Evolutionary conservation across 768 basidiomycete species (phyloP).

Genomic region (Trametes villosa): DNA sequence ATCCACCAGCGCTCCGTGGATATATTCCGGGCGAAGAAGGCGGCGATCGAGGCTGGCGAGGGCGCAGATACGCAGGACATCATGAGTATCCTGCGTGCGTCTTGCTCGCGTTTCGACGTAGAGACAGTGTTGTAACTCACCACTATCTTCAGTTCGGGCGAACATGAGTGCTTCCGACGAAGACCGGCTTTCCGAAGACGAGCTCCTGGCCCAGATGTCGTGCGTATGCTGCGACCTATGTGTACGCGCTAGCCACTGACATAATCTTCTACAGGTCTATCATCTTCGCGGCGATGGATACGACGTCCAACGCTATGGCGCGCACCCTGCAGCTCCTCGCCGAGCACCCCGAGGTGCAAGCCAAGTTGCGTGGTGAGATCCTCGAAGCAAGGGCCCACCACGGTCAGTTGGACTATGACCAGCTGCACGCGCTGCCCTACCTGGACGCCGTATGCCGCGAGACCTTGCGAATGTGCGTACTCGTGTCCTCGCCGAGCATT

Average conservation of each 20-base stretch:
- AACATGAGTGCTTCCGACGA: constrained; percentile 37
- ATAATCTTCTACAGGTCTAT: not conserved
- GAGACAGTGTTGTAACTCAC: too few relatives aligned
- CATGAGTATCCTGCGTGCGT: constrained; percentile 47
- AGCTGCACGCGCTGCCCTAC: not conserved
- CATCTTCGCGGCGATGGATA: constrained; percentile 4
- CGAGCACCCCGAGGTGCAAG: constrained; percentile 3
- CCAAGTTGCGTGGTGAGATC: not conserved
- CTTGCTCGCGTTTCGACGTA: not conserved
- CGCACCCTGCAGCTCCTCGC: constrained; percentile 1
- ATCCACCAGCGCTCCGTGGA: constrained; percentile 46
- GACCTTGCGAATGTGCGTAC: constrained; percentile 9
- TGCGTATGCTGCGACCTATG: not conserved
- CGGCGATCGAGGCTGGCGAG: constrained; percentile 30
- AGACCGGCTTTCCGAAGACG: constrained; percentile 34
- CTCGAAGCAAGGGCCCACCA: not conserved
- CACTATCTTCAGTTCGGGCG: constrained; percentile 41
- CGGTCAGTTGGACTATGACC: not conserved
- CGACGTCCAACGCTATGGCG: constrained; percentile 1
- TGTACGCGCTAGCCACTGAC: not conserved
- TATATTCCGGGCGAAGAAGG: constrained; percentile 45
- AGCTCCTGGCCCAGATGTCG: constrained; percentile 45
- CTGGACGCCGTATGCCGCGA: constrained; percentile 9
- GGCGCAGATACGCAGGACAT: constrained; percentile 45
- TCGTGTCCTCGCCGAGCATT: not conserved